These are phyloP conservation scores for Strigomonas galati DNA, from an alignment of 208 protist genomes.

Conservation along the genomic window DNA sequence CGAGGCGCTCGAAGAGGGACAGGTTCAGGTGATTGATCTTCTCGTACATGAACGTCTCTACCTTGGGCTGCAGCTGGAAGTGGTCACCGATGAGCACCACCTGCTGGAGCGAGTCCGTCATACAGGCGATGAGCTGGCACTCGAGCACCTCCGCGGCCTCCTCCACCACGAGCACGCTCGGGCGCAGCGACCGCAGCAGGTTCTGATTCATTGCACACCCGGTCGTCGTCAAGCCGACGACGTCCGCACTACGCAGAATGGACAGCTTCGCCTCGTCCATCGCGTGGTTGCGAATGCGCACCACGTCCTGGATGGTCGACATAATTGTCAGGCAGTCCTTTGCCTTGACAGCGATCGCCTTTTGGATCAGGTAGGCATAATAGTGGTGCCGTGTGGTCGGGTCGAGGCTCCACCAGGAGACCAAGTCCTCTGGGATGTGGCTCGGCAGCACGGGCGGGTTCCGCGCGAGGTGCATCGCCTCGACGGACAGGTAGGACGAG, in stretches of 20 bases:
- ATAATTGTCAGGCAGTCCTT: slow-evolving; percentile 72
- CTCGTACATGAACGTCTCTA: slow-evolving; percentile 89
- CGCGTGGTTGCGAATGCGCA: slow-evolving; percentile 79
- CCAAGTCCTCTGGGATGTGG: slow-evolving; percentile 61
- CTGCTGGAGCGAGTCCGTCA: slow-evolving; percentile 89
- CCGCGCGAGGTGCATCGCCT: slow-evolving; percentile 59
- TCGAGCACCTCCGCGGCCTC: slow-evolving; percentile 94
- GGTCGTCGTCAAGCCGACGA: slow-evolving; percentile 93
- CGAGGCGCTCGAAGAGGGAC: slow-evolving; percentile 89
- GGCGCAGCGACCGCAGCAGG: slow-evolving; percentile 73
- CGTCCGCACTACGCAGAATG: slow-evolving; percentile 75
- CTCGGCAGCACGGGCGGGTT: slow-evolving; percentile 50
- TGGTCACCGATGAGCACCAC: slow-evolving; percentile 92
- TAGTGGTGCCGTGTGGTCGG: slow-evolving; percentile 72
- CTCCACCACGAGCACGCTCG: slow-evolving; percentile 91
- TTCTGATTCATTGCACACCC: slow-evolving; percentile 90
- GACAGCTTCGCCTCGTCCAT: slow-evolving; percentile 74
- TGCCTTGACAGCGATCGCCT: slow-evolving; percentile 69
- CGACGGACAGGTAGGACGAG: slow-evolving; percentile 63
- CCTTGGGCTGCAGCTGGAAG: slow-evolving; percentile 91
- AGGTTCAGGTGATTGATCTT: slow-evolving; percentile 85
- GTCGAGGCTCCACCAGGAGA: slow-evolving; percentile 82
- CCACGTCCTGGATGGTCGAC: slow-evolving; percentile 61
- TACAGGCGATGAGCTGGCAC: slow-evolving; percentile 88
- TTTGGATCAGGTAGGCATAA: slow-evolving; percentile 81